phyloP scores from a whole-genome alignment of 768 basidiomycete species.

The Phlegmacium glaucopus region DNA sequence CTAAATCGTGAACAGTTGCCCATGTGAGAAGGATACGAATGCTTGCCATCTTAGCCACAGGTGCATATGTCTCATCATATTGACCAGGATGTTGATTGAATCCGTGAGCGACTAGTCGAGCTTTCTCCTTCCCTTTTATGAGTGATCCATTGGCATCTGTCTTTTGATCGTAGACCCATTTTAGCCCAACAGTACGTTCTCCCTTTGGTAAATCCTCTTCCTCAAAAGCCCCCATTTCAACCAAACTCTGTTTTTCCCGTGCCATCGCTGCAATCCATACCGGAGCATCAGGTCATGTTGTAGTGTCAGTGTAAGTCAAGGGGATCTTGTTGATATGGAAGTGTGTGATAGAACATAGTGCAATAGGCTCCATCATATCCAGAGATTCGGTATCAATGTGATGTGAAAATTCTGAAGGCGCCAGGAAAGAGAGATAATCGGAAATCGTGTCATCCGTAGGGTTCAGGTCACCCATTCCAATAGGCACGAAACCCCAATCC shows the following conservation, averaged over 20 bases:
- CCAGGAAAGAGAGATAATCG: too few relatives aligned
- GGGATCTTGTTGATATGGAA: background rate
- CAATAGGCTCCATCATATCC: too few relatives aligned
- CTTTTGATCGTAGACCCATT: conserved; percentile 34
- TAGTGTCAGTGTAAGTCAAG: background rate
- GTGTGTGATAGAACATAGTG: too few relatives aligned
- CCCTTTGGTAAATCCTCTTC: conserved; percentile 1
- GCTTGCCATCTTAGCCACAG: too few relatives aligned
- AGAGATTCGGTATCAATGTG: too few relatives aligned
- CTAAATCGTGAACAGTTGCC: background rate
- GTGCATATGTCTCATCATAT: too few relatives aligned
- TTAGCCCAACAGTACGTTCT: conserved; percentile 13
- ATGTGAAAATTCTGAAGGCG: too few relatives aligned
- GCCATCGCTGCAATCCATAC: conserved; percentile 5
- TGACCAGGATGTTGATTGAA: conserved; percentile 11
- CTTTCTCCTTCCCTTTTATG: conserved; percentile 9
- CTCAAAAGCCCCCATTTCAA: conserved; percentile 1
- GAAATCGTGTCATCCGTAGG: too few relatives aligned
- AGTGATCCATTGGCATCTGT: conserved; percentile 30
- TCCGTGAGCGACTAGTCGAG: conserved; percentile 10
- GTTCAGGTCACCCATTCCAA: too few relatives aligned
- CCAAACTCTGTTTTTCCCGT: conserved; percentile 1
- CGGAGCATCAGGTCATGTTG: conserved; percentile 3
- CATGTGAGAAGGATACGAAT: conserved; percentile 15
- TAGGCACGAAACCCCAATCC: too few relatives aligned